phyloP scores from a whole-genome alignment of 257 asterid genomes.

The Prunella vulgaris region DNA sequence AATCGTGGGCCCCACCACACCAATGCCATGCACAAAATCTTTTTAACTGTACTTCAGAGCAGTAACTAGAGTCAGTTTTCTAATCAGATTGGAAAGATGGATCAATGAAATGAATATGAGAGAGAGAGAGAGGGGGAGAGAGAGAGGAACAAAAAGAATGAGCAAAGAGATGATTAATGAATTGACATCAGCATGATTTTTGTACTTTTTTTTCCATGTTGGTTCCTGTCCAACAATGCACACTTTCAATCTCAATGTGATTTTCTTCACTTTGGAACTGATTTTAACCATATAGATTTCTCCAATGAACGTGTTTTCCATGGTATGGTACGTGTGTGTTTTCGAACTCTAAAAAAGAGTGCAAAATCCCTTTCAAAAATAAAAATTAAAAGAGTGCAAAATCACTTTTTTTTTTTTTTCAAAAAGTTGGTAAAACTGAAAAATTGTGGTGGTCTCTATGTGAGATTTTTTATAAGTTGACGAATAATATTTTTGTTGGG shows the following conservation, averaged over 20 bases:
- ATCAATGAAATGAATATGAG: constrained; percentile 2
- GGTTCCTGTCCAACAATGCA: not conserved
- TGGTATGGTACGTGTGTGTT: too few species aligned
- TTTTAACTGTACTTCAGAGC: constrained; percentile 30
- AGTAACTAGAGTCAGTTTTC: constrained; percentile 24
- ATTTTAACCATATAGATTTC: not conserved
- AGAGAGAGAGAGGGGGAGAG: not conserved
- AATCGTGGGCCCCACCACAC: constrained; percentile 8
- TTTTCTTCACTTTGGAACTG: not conserved
- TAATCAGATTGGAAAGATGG: constrained; percentile 24
- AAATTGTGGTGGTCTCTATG: too few species aligned
- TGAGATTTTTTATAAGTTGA: too few species aligned
- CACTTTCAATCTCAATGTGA: not conserved
- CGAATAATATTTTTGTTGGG: too few species aligned
- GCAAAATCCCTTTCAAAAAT: too few species aligned
- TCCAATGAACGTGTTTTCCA: too few species aligned
- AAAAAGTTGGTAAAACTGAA: too few species aligned
- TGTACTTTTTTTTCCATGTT: not conserved
- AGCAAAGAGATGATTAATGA: constrained; percentile 1
- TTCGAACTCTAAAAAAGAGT: too few species aligned
- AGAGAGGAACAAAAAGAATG: constrained; percentile 31
- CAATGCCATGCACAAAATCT: constrained; percentile 27
- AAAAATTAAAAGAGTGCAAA: too few species aligned
- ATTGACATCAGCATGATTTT: constrained; percentile 10
- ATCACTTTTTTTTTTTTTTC: too few species aligned